phyloP scores from a whole-genome alignment of 2,329 filamentous ascomycete species.

The Clarireedia hainanense region DNA sequence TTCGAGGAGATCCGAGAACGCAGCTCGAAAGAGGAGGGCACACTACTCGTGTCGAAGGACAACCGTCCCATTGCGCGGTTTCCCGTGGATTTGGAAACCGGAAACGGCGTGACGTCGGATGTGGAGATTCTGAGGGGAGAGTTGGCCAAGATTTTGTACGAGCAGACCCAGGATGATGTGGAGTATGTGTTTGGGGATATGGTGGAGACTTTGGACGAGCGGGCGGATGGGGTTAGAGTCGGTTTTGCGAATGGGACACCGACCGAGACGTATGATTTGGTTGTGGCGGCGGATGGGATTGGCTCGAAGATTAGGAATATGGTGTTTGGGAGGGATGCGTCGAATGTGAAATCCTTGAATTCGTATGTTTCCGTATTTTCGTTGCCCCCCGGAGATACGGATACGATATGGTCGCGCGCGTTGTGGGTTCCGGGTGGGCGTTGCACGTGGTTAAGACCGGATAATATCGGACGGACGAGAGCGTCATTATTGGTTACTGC shows the following conservation, averaged over 20 bases:
- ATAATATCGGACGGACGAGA: too few species aligned
- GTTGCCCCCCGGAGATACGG: too few species aligned
- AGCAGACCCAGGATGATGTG: constrained; percentile 27
- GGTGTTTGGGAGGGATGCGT: constrained; percentile 31
- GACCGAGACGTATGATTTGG: constrained; percentile 35
- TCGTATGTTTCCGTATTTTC: too few species aligned
- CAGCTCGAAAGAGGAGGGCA: constrained; percentile 35
- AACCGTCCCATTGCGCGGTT: constrained; percentile 33
- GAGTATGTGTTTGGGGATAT: constrained; percentile 35
- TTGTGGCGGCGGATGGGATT: constrained; percentile 41
- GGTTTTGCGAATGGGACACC: constrained; percentile 33
- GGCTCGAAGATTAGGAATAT: constrained; percentile 38
- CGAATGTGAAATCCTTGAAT: constrained; percentile 22
- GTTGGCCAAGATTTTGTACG: constrained; percentile 32
- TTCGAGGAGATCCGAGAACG: constrained; percentile 33
- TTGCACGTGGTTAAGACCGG: too few species aligned
- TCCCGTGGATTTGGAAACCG: constrained; percentile 25
- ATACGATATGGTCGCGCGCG: too few species aligned
- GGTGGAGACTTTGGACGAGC: constrained; percentile 30
- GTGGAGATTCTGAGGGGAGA: constrained; percentile 39
- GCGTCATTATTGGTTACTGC: too few species aligned
- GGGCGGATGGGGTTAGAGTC: constrained; percentile 31
- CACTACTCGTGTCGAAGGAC: constrained; percentile 33
- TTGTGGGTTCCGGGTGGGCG: too few species aligned
- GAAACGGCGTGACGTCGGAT: constrained; percentile 34